Conservation (phyloP, 495 filamentous ascomycete genomes). For the Beverwykella pulmonaria region DNA sequence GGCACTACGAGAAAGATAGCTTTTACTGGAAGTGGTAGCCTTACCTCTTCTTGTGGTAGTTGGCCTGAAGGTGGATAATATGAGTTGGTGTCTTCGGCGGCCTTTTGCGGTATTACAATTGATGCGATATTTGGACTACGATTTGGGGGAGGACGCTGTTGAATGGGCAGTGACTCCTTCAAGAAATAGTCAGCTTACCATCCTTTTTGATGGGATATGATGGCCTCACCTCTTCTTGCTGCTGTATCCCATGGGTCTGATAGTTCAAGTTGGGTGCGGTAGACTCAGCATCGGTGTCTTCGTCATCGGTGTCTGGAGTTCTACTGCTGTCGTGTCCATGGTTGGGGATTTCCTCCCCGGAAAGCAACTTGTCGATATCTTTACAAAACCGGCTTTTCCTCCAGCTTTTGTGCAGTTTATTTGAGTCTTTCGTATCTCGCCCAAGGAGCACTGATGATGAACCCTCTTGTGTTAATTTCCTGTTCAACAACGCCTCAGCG, state of each 20-base stretch:
- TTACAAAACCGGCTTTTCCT: constrained; percentile 38
- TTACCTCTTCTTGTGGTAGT: too few relatives aligned
- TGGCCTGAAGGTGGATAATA: background rate
- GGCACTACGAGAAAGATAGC: background rate
- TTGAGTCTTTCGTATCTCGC: constrained; percentile 35
- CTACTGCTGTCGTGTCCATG: constrained; percentile 21
- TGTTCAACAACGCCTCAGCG: constrained; percentile 43
- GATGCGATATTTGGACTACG: background rate
- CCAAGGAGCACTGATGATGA: constrained; percentile 28
- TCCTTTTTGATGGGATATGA: too few relatives aligned
- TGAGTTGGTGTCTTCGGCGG: background rate
- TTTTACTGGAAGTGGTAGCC: too few relatives aligned
- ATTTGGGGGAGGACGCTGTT: background rate
- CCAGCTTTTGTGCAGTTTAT: constrained; percentile 43
- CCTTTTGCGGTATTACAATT: background rate
- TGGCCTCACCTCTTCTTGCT: background rate
- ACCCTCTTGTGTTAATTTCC: constrained; percentile 21
- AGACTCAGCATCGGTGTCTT: constrained; percentile 6
- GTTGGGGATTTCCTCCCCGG: constrained; percentile 17
- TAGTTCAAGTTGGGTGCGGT: background rate
- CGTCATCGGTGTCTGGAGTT: constrained; percentile 36
- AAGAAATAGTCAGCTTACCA: background rate
- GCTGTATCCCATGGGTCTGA: background rate
- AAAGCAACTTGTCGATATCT: constrained; percentile 43
- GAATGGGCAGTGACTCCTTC: background rate